Conservation (phyloP, 352 stramenopile species). For the Pythium folliculosum region DNA sequence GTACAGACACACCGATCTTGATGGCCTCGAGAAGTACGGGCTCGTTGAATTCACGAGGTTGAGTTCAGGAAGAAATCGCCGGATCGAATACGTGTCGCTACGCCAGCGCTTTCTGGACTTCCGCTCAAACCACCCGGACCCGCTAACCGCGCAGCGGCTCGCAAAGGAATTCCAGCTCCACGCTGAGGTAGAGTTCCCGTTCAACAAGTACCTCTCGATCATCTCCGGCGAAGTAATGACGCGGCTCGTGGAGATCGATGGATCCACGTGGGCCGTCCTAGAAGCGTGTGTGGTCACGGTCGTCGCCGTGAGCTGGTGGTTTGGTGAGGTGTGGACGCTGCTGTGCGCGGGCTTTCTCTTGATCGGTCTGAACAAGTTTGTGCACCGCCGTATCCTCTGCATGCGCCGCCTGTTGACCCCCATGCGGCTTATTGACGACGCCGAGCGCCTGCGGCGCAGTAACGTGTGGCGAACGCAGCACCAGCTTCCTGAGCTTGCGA, state of each 20-base stretch:
- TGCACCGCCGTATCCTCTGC: conserved; percentile 47
- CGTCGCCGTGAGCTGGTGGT: conserved; percentile 44
- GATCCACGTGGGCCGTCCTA: conserved; percentile 62
- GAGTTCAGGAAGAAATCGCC: too few relatives aligned
- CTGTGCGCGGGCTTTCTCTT: conserved; percentile 40
- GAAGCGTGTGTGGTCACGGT: conserved; percentile 46
- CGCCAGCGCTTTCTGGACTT: conserved; percentile 62
- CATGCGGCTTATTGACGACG: conserved; percentile 53
- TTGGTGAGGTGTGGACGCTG: conserved; percentile 49
- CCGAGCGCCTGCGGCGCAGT: conserved; percentile 58
- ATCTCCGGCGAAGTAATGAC: conserved; percentile 79
- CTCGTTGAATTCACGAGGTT: too few relatives aligned
- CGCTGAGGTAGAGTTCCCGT: conserved; percentile 55
- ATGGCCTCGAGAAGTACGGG: too few relatives aligned
- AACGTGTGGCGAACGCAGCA: conserved; percentile 56
- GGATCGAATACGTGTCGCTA: background rate
- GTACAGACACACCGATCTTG: too few relatives aligned
- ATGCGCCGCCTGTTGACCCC: conserved; percentile 57
- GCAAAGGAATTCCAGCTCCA: conserved; percentile 73
- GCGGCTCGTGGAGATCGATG: conserved; percentile 70
- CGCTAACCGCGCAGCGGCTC: conserved; percentile 35
- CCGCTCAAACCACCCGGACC: conserved; percentile 69
- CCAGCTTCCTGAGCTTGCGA: conserved; percentile 32
- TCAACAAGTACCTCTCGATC: conserved; percentile 79
- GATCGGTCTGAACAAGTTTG: conserved; percentile 49